Conservation (phyloP, 2,329 filamentous ascomycete species). For the Pseudogymnoascus sp. region DNA sequence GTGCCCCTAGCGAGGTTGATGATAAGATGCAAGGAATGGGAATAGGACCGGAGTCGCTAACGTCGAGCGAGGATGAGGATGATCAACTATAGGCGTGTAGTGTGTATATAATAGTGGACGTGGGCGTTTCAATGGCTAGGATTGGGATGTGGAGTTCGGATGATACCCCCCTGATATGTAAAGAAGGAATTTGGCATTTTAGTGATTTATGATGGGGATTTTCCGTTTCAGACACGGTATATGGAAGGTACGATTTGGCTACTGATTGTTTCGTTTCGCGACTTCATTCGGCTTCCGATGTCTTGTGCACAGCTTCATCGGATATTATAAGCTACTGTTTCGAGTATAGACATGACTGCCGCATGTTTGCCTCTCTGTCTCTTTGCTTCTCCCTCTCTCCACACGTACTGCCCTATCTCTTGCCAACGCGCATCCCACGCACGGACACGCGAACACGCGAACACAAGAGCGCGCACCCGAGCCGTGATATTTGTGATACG, state of each 20-base stretch:
- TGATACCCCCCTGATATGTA: conserved; percentile 6
- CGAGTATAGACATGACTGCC: neutral
- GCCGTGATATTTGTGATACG: conserved; percentile 1
- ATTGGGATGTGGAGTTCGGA: neutral
- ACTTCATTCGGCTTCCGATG: neutral
- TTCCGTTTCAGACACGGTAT: neutral
- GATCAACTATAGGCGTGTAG: neutral
- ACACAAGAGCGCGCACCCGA: neutral
- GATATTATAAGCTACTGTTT: neutral
- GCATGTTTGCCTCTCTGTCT: neutral
- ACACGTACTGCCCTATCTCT: neutral
- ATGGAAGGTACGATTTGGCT: neutral
- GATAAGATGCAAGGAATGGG: neutral
- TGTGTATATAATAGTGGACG: neutral
- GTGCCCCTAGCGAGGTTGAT: neutral
- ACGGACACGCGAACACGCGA: neutral
- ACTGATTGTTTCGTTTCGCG: neutral
- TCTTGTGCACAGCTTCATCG: neutral
- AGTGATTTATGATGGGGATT: neutral
- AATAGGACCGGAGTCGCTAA: neutral
- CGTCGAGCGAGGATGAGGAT: neutral
- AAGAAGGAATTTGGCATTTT: neutral
- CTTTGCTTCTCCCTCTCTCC: neutral
- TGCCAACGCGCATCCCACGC: neutral
- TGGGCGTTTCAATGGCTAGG: neutral